phyloP scores from a whole-genome alignment of 2,329 filamentous ascomycete species.

The Diaporthe humulicola region DNA sequence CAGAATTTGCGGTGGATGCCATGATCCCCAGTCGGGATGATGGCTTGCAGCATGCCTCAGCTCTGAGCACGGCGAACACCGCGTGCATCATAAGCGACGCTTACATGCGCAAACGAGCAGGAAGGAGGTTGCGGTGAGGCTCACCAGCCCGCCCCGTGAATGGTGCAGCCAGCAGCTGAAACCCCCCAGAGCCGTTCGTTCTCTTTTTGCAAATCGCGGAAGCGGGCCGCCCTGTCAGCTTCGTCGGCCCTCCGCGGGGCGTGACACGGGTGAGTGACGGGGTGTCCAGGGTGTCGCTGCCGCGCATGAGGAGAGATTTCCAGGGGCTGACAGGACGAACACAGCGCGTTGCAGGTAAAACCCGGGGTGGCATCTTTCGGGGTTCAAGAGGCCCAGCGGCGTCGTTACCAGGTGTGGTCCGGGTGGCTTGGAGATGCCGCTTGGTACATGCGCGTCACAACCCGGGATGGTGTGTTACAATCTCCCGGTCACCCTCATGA shows the following conservation, averaged over 20 bases:
- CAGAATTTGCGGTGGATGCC: neutral
- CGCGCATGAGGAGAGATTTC: neutral
- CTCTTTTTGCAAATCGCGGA: neutral
- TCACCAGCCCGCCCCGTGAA: neutral
- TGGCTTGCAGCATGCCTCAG: conserved; percentile 20
- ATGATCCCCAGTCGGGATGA: neutral
- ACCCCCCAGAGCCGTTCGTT: neutral
- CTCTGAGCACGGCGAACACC: neutral
- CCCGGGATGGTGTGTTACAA: conserved; percentile 7
- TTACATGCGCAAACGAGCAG: conserved; percentile 23
- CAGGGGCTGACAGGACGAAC: neutral
- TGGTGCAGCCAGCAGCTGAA: conserved; percentile 16
- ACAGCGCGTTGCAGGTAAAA: neutral
- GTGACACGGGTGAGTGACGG: neutral
- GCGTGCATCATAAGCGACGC: conserved; percentile 17
- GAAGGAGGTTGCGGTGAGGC: conserved; percentile 30
- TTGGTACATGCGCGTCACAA: neutral
- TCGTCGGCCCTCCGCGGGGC: conserved; percentile 3
- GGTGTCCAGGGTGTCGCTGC: neutral
- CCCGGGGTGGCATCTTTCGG: neutral
- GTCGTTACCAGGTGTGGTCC: neutral
- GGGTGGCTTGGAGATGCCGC: neutral
- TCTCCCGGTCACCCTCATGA: neutral
- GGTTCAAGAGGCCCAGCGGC: neutral
- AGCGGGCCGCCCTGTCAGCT: neutral